Base-by-base conservation (phyloP, 768 basidiomycete species). In the Leucosporidium scottii region DNA sequence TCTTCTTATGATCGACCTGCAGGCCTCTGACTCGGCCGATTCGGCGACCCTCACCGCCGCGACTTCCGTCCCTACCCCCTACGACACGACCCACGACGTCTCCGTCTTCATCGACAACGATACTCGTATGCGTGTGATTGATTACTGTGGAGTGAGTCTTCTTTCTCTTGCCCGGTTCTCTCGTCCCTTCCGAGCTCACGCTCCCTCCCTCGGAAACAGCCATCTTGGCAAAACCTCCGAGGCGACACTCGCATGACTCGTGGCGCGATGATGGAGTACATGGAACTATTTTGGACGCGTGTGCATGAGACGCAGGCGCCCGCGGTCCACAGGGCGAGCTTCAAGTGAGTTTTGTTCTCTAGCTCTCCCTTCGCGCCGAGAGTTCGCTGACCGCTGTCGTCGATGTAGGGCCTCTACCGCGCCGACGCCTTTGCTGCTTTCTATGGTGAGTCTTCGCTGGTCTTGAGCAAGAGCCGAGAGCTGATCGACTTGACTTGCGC, bases 231-330 rank as follows among this genome's bases (percentile, higher is more conserved):
- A 0, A 57, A 59, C 15, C 64, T 73, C 5, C 72, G 61, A 6
- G 56, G 49, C 31, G 68, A 70, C 44, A 59, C 65, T 8, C 66
- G 65, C 0, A 59, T 69, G 44, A 61, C 68, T 8, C 31, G 58
- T 3, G 62, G 61, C 15, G 56, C 62, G 18, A 62, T 73, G 66
- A 49, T 57, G 28, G 59, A 65, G 51, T 67, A 70, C 56, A 56
- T 73, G n/a, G 44, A 54, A 1, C 44, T 69, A 0, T 73, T 69
- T 61, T 73, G 72, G 72, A 60, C 61, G 47, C 61, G 67, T 47
- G 59, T 73, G 31, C 72, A 73, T 61, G 68, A 73, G 50, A 69
- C 68, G n/a, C 68, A 69, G 17, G 66, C 68, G 3, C 66, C 72
- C 0, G 68, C 66, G 4, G 62, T 73, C 0, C 72, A 73, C 28